These are phyloP conservation scores for Suillus tomentosus DNA, from an alignment of 768 basidiomycete species.

Conservation along the genomic window DNA sequence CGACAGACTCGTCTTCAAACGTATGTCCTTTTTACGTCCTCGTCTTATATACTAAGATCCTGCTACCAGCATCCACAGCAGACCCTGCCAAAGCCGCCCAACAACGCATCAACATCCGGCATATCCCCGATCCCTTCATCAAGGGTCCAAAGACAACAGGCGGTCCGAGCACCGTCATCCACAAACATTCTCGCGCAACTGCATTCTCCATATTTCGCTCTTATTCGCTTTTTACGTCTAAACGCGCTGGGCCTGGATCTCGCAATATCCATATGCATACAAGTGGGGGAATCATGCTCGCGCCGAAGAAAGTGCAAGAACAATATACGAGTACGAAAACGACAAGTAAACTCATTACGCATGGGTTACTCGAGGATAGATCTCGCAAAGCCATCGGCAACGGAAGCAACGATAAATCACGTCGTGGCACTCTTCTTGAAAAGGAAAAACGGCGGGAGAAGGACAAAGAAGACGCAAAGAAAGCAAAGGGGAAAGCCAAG, in stretches of 20 bases:
- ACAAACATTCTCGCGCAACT: conserved; percentile 78
- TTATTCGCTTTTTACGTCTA: conserved; percentile 36
- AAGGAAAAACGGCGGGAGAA: conserved; percentile 24
- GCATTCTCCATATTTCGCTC: conserved; percentile 81
- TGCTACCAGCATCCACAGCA: conserved; percentile 35
- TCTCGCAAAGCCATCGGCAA: conserved; percentile 16
- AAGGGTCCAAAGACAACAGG: conserved; percentile 41
- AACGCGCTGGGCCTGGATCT: conserved; percentile 18
- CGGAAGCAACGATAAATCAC: conserved; percentile 20
- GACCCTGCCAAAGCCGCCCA: conserved; percentile 62
- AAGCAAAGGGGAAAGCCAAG: conserved; percentile 18
- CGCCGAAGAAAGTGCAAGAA: conserved; percentile 74
- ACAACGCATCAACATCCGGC: conserved; percentile 66
- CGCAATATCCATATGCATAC: conserved; percentile 28
- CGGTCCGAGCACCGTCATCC: conserved; percentile 69
- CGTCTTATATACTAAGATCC: conserved; percentile 2
- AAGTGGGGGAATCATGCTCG: conserved; percentile 56
- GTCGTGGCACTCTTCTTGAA: conserved; percentile 22
- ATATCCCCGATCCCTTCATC: conserved; percentile 52
- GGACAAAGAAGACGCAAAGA: conserved; percentile 19
- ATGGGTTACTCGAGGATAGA: conserved; percentile 62
- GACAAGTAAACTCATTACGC: conserved; percentile 64
- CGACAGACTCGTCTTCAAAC: conserved; percentile 41
- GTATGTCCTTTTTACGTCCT: conserved; percentile 27
- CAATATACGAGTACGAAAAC: conserved; percentile 77